phyloP scores from a whole-genome alignment of 2,329 filamentous ascomycete species.

The Periconia digitata region DNA sequence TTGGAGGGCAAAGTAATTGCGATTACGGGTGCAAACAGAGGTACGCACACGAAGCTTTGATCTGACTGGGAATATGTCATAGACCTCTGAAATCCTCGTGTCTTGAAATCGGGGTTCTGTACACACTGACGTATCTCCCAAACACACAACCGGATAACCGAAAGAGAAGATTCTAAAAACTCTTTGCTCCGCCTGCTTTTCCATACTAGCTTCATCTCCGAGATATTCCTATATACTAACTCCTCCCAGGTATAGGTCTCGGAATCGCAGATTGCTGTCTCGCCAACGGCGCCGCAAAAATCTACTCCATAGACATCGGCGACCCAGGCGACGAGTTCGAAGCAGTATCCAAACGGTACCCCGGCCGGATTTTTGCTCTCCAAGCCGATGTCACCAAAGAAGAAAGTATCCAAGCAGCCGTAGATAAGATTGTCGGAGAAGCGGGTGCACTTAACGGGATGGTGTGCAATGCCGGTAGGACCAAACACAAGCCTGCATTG shows the following conservation, averaged over 20 bases:
- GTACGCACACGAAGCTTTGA: conserved; percentile 5
- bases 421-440: conserved; percentile 49
- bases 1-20: conserved; percentile 30
- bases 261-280: conserved; percentile 53
- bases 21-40: conserved; percentile 34
- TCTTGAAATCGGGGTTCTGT: no score
- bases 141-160: no score
- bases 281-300: conserved; percentile 45
- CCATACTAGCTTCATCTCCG: no score
- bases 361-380: conserved; percentile 45
- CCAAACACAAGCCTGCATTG: conserved; percentile 55
- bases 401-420: conserved; percentile 46
- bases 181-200: no score
- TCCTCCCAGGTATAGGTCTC: conserved; percentile 43
- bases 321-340: conserved; percentile 48
- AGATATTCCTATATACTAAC: not conserved
- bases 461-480: conserved; percentile 55
- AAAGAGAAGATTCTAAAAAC: not conserved
- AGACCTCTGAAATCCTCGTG: no score
- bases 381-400: conserved; percentile 53
- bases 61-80: not conserved
- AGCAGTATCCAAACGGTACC: conserved; percentile 41
- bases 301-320: conserved; percentile 53
- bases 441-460: conserved; percentile 50
- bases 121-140: no score